Conservation (phyloP, 352 stramenopile species). For the Pythium biforme region DNA sequence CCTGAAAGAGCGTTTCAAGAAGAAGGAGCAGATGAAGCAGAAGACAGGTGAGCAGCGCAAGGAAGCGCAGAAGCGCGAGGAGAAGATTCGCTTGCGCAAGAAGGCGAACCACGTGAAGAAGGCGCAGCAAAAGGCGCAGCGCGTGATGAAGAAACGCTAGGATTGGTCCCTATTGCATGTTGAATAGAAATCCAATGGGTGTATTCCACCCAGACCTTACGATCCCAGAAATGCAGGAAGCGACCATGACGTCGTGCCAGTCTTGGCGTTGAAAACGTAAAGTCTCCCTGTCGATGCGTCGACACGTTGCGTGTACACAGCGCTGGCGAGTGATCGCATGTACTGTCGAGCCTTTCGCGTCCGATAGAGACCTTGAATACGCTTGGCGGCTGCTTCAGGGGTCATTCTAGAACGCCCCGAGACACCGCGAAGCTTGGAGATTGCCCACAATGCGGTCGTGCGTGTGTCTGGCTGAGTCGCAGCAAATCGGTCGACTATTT, state of each 20-base stretch:
- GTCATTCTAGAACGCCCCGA: conserved; percentile 24
- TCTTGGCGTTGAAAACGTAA: conserved; percentile 64
- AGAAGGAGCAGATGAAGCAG: conserved; percentile 68
- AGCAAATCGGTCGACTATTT: not conserved
- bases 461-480: not conserved
- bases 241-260: conserved; percentile 51
- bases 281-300: conserved; percentile 43
- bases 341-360: conserved; percentile 45
- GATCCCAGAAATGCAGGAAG: conserved; percentile 38
- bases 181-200: too few species aligned
- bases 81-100: conserved; percentile 80
- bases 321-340: conserved; percentile 34
- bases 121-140: conserved; percentile 52
- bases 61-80: conserved; percentile 74
- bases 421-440: conserved; percentile 28
- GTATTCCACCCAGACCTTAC: too few species aligned
- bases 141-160: conserved; percentile 20
- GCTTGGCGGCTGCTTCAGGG: conserved; percentile 33
- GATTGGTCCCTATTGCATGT: not conserved
- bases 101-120: conserved; percentile 73
- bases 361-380: conserved; percentile 62
- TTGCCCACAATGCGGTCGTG: conserved; percentile 27
- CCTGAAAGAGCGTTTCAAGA: conserved; percentile 81
- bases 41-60: conserved; percentile 78
- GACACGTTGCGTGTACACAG: conserved; percentile 41